Conservation (phyloP, 2,329 filamentous ascomycete genomes). For the Diaporthe vaccinii region DNA sequence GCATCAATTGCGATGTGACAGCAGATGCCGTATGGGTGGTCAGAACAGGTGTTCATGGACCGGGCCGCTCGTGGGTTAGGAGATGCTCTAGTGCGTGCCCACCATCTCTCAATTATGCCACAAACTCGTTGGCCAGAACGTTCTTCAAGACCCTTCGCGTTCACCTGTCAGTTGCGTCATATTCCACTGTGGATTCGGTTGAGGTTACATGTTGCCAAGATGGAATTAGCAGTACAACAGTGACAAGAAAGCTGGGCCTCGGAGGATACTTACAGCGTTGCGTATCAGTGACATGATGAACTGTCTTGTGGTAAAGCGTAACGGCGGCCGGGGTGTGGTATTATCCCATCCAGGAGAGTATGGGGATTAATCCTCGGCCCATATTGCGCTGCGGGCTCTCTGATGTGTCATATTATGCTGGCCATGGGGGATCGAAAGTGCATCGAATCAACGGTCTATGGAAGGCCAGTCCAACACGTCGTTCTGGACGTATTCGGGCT, state of each 20-base stretch:
- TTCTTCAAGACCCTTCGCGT: not conserved
- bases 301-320: not conserved
- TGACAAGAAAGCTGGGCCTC: not conserved
- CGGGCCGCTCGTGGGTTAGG: not conserved
- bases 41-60: constrained; percentile 1
- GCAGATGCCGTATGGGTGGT: not conserved
- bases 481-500: not conserved
- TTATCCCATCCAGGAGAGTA: not conserved
- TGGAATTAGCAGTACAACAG: not conserved
- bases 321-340: not conserved
- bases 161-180: constrained; percentile 11
- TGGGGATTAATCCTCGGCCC: not conserved
- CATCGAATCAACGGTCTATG: not conserved
- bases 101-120: not conserved
- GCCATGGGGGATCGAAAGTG: not conserved
- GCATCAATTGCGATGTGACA: not conserved
- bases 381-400: not conserved
- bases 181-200: not conserved
- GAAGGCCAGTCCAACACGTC: not conserved
- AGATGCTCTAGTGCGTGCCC: not conserved
- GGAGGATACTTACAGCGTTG: not conserved
- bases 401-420: constrained; percentile 1
- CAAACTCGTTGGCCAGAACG: not conserved
- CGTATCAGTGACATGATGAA: constrained; percentile 4
- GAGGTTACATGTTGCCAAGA: constrained; percentile 15